A percentile compares a stretch with the other conserved stretches of the same genome.
Evolutionary conservation across 2,329 filamentous ascomycete genomes (phyloP).

Genomic region (Trichoderma arundinaceum): DNA sequence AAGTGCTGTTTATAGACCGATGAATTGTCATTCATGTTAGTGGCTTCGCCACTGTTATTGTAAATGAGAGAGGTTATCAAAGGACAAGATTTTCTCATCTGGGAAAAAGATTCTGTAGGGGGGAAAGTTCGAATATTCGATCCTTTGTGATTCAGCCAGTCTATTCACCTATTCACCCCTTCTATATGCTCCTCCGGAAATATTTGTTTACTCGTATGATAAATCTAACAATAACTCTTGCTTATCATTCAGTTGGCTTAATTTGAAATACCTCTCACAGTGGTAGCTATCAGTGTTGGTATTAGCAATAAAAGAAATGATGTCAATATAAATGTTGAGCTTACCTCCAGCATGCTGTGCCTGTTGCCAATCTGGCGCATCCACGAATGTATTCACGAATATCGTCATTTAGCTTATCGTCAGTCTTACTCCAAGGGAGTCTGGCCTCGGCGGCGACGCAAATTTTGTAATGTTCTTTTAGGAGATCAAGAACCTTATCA

Average conservation of each 20-base stretch:
- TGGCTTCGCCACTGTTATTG: too few relatives aligned
- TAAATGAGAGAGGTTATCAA: too few relatives aligned
- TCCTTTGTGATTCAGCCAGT: too few relatives aligned
- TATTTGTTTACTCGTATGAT: background rate
- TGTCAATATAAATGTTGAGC: background rate
- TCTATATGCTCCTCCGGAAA: background rate
- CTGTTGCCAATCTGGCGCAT: slow-evolving; percentile 11
- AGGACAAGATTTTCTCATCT: too few relatives aligned
- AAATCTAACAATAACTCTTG: slow-evolving; percentile 32
- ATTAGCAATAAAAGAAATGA: background rate
- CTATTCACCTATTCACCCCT: too few relatives aligned
- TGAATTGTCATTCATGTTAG: too few relatives aligned
- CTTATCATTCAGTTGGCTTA: slow-evolving; percentile 31
- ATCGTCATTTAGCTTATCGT: slow-evolving; percentile 9
- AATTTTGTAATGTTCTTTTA: slow-evolving; percentile 16
- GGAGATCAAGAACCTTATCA: background rate
- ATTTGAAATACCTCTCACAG: slow-evolving; percentile 29
- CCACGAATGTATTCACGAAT: slow-evolving; percentile 22
- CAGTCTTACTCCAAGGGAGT: slow-evolving; percentile 24
- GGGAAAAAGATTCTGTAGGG: too few relatives aligned
- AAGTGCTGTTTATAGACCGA: too few relatives aligned
- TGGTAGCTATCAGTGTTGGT: slow-evolving; percentile 2
- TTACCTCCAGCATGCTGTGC: slow-evolving; percentile 20
- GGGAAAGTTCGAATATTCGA: too few relatives aligned
- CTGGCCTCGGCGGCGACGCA: slow-evolving; percentile 10